These are phyloP conservation scores for Xylaria sp. DNA, from an alignment of 2,329 filamentous ascomycete species.

Conservation along the genomic window DNA sequence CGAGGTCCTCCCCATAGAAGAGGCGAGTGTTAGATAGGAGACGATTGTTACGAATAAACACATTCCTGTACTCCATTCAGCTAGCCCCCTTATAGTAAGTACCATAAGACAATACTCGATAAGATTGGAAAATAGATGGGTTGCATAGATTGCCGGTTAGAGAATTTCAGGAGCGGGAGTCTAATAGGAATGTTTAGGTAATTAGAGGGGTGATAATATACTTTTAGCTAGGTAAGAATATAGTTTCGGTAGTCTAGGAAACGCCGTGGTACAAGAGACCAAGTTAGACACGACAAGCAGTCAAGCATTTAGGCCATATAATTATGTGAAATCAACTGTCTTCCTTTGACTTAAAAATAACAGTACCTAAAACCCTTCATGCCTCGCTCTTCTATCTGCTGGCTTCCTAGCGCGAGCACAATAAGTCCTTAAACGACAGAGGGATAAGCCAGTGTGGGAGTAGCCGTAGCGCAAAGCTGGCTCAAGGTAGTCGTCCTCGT, in stretches of 20 bases:
- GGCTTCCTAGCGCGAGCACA: not conserved
- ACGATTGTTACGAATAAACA: no score
- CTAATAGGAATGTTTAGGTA: not conserved
- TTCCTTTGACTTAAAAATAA: not conserved
- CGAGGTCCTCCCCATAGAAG: no score
- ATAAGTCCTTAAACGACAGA: not conserved
- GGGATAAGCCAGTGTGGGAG: not conserved
- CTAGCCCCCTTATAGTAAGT: no score
- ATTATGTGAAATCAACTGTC: not conserved
- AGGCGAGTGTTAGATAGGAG: no score
- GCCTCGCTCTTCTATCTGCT: not conserved
- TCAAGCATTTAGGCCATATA: not conserved
- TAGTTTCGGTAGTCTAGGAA: no score
- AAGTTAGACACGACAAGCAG: not conserved
- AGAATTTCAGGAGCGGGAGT: no score
- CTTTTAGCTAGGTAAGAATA: no score
- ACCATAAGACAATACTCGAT: no score
- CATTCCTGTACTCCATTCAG: no score
- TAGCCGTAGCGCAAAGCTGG: slow-evolving; percentile 39
- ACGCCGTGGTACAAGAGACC: not conserved
- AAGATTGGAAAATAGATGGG: no score
- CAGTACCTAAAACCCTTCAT: not conserved
- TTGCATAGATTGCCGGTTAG: no score
- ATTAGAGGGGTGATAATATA: not conserved
- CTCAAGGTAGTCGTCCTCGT: slow-evolving; percentile 50